Conservation (phyloP, 345 rosid species). For the Clausena lansium region DNA sequence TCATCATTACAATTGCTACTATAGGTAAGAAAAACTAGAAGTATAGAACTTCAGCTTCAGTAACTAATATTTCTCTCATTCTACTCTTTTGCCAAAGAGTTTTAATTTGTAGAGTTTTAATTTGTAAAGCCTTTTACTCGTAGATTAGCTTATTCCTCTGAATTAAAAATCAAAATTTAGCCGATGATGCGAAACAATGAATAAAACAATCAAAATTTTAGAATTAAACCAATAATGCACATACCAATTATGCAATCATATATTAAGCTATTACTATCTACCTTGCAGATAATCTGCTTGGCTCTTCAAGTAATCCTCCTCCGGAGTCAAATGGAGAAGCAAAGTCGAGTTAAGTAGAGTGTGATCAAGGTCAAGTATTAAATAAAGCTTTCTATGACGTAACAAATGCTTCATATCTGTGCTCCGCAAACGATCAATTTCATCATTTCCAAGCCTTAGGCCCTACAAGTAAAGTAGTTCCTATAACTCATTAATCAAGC, state of each 20-base stretch:
- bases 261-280: constrained; percentile 22
- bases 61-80: not conserved
- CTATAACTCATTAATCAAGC: constrained; percentile 2
- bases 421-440: constrained; percentile 57
- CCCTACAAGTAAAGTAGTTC: constrained; percentile 46
- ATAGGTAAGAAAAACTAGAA: not conserved
- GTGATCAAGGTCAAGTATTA: constrained; percentile 91
- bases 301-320: constrained; percentile 77
- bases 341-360: constrained; percentile 77
- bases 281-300: constrained; percentile 67
- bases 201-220: not conserved
- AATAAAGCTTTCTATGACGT: constrained; percentile 56
- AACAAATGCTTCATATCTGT: constrained; percentile 55
- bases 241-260: not conserved
- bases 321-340: constrained; percentile 48
- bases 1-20: not conserved
- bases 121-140: not conserved
- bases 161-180: not conserved
- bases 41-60: not conserved
- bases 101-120: not conserved
- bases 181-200: not conserved
- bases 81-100: not conserved
- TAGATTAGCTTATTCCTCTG: not conserved
- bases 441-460: constrained; percentile 67
- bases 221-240: not conserved